Evolutionary conservation across 2,329 filamentous ascomycete genomes (phyloP).

Genomic region (Thermomyces lanuginosus): DNA sequence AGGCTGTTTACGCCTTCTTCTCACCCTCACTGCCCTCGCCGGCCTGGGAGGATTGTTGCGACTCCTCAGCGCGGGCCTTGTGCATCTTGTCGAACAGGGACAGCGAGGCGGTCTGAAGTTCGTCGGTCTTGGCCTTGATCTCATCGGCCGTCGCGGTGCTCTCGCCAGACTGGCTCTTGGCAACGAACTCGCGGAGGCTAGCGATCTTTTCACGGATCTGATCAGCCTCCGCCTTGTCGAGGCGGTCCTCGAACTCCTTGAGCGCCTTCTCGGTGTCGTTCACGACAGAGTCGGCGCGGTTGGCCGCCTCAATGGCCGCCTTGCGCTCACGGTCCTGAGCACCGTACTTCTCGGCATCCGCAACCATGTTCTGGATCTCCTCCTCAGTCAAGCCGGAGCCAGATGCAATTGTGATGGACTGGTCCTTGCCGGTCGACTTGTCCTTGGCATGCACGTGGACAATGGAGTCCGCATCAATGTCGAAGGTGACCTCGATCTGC

Average conservation of each 20-base stretch:
- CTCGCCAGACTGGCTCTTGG: slow-evolving; percentile 90
- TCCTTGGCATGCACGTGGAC: slow-evolving; percentile 97
- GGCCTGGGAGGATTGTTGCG: slow-evolving; percentile 33
- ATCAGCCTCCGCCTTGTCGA: slow-evolving; percentile 92
- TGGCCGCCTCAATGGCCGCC: slow-evolving; percentile 84
- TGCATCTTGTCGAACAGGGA: slow-evolving; percentile 99
- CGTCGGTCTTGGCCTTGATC: slow-evolving; percentile 97
- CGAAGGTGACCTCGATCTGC: slow-evolving; percentile 94
- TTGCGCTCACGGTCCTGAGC: slow-evolving; percentile 95
- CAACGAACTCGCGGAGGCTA: slow-evolving; percentile 70
- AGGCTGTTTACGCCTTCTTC: slow-evolving; percentile 52
- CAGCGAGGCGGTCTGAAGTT: slow-evolving; percentile 87
- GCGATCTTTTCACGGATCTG: slow-evolving; percentile 87
- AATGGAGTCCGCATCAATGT: slow-evolving; percentile 95
- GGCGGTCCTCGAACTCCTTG: slow-evolving; percentile 87
- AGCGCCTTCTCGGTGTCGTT: slow-evolving; percentile 98
- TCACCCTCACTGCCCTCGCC: slow-evolving; percentile 44
- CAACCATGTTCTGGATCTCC: slow-evolving; percentile 95
- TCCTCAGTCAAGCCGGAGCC: slow-evolving; percentile 88
- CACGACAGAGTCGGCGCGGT: slow-evolving; percentile 87
- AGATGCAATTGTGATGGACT: slow-evolving; percentile 97
- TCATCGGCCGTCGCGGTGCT: slow-evolving; percentile 69
- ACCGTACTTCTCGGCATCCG: slow-evolving; percentile 93
- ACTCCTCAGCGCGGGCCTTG: slow-evolving; percentile 66
- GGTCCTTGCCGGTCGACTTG: slow-evolving; percentile 98